Conservation (phyloP, 179 eudicot species). For the Beta lomatogona region DNA sequence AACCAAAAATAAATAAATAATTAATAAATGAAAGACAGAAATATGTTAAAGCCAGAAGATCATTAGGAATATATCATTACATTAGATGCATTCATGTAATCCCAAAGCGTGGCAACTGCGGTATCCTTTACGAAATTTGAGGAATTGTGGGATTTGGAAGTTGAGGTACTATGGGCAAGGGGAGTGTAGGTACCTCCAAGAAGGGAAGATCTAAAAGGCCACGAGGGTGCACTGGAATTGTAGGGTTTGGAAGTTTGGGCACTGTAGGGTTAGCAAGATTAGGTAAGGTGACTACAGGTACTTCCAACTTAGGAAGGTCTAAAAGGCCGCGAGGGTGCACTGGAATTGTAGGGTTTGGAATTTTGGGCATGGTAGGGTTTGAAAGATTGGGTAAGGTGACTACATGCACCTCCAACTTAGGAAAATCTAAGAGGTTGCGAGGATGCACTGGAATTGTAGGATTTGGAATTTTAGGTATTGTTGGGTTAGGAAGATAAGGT, state of each 20-base stretch:
- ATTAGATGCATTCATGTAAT: neutral
- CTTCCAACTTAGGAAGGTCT: conserved; percentile 4
- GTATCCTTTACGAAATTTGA: neutral
- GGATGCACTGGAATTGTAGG: neutral
- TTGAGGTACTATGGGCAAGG: neutral
- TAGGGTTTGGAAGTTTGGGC: neutral
- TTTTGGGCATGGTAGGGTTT: neutral
- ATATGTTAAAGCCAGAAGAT: neutral
- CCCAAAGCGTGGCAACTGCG: neutral
- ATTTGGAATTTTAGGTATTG: conserved; percentile 15
- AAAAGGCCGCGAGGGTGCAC: neutral
- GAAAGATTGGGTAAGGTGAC: too few relatives aligned
- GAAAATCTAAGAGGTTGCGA: too few relatives aligned
- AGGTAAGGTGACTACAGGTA: neutral
- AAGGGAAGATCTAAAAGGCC: neutral
- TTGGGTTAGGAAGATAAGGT: neutral
- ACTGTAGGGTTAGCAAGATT: neutral
- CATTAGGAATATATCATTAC: neutral
- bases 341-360: neutral
- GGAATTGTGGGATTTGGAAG: neutral
- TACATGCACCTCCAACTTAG: too few relatives aligned
- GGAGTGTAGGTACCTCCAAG: neutral
- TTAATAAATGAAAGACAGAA: neutral
- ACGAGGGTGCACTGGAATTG: neutral
- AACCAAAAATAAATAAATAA: neutral